Evolutionary conservation across 1,284 basidiomycete genomes (phyloP).

Genomic region (Fomitopsis schrenkii): DNA sequence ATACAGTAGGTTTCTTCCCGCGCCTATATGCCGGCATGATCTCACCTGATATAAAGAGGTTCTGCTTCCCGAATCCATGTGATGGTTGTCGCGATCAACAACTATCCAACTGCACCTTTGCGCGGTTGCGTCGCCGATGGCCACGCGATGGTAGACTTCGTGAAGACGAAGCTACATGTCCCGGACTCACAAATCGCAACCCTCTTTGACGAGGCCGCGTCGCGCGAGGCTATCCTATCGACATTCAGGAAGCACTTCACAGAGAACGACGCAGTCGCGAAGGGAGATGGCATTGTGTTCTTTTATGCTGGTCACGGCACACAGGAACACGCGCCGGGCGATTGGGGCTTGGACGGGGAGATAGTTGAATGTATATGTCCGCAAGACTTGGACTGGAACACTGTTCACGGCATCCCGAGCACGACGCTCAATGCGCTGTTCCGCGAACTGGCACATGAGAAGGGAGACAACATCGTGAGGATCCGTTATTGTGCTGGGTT

Average conservation of each 20-base stretch:
- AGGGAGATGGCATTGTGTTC: background rate
- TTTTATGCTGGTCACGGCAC: background rate
- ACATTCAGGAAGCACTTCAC: background rate
- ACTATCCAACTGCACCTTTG: background rate
- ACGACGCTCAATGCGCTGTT: background rate
- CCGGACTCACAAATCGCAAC: background rate
- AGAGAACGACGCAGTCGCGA: background rate
- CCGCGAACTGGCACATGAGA: background rate
- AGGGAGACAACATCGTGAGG: background rate
- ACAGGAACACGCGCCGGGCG: background rate
- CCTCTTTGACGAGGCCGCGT: background rate
- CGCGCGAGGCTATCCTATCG: background rate
- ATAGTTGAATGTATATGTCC: background rate
- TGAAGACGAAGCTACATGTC: background rate
- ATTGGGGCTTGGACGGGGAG: background rate
- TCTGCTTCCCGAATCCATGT: background rate
- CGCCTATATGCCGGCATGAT: too few species aligned
- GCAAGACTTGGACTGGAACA: background rate
- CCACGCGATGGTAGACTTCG: background rate
- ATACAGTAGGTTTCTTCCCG: background rate
- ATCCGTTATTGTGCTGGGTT: too few species aligned
- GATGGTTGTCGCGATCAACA: background rate
- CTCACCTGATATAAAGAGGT: background rate
- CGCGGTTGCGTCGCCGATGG: background rate
- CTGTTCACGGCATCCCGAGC: background rate